Base-by-base conservation (phyloP, 164 flowering plant species). In the Chimonanthus salicifolius region DNA sequence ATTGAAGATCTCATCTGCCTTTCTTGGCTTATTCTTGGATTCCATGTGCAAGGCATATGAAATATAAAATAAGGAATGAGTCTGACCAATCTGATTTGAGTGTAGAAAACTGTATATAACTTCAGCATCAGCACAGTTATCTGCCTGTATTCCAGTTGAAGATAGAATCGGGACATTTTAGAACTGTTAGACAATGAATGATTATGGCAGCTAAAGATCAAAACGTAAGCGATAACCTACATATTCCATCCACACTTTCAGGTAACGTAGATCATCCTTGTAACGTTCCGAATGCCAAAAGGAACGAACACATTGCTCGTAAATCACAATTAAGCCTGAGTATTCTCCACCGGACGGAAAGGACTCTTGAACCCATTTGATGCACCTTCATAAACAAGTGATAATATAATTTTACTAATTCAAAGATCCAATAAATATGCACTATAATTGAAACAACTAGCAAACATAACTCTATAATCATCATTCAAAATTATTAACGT, bases 221-320 rank as follows among this genome's bases (percentile, higher is more conserved):
- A 4, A 20, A 46, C 18, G 8, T 58, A 50, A 18, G 21, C 78
- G 16, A 9, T 9, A 70, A 83, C 97, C 15, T 67, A 95, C 99
- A 86, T 95, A 95, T 88, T 93, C 96, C 79, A 95, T 71, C 99
- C 99, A 93, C 50, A 95, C 89, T 87, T 89, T 93, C 11, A 95
- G 84, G 80, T 93, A 95, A 13, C 98, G 94, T 5, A 85, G 86
- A 81, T 95, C 98, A 75, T 93, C 85, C 84, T 87, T 90, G 82
- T 95, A 95, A 47, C 83, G 85, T 2, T 86, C 85, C 3, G 83
- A 81, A 76, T 90, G 90, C 98, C 99, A 95, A 78, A 95, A 95
- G 0, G 89, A 75, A 13, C 98, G 94, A 7, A 93, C 92, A 73
- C 99, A 95, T 81, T 95, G 96, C 69, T 95, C 99, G 70, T 91